Evolutionary conservation across 2,329 filamentous ascomycete species (phyloP).

Genomic region (Alternaria infectoria): DNA sequence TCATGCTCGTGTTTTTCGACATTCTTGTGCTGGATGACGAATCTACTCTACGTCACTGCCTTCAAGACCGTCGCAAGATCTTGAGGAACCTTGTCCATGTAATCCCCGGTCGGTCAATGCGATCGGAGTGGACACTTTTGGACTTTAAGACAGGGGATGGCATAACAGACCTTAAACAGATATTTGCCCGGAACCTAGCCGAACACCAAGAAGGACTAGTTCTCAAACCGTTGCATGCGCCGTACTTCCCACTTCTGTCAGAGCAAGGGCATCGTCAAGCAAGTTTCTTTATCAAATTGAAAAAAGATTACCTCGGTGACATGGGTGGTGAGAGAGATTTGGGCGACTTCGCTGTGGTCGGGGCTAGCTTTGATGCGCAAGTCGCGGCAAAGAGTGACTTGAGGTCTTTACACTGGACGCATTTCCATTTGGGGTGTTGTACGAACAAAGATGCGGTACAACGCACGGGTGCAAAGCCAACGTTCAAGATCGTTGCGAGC

Average conservation of each 20-base stretch:
- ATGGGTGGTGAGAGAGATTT: slow-evolving; percentile 71
- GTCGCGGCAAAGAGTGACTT: slow-evolving; percentile 64
- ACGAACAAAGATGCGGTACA: slow-evolving; percentile 68
- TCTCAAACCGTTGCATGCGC: slow-evolving; percentile 75
- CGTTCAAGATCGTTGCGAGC: slow-evolving; percentile 70
- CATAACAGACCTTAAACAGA: slow-evolving; percentile 41
- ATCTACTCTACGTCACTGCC: slow-evolving; percentile 58
- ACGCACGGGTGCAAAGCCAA: slow-evolving; percentile 60
- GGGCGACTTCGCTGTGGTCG: slow-evolving; percentile 81
- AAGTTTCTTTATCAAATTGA: slow-evolving; percentile 76
- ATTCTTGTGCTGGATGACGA: slow-evolving; percentile 64
- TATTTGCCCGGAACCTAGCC: slow-evolving; percentile 71
- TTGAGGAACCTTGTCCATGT: slow-evolving; percentile 63
- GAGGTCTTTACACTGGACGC: slow-evolving; percentile 71
- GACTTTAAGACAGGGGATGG: slow-evolving; percentile 61
- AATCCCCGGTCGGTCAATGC: slow-evolving; percentile 67
- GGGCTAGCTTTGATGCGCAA: slow-evolving; percentile 71
- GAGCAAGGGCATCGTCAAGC: slow-evolving; percentile 31
- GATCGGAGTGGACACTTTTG: slow-evolving; percentile 71
- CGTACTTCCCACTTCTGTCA: slow-evolving; percentile 67
- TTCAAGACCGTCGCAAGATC: slow-evolving; percentile 66
- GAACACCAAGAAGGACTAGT: slow-evolving; percentile 78
- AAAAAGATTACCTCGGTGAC: slow-evolving; percentile 83
- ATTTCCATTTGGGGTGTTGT: slow-evolving; percentile 80
- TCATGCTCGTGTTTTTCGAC: slow-evolving; percentile 69